These are phyloP conservation scores for Podosphaera xanthii DNA, from an alignment of 2,329 filamentous ascomycete genomes.

Conservation along the genomic window DNA sequence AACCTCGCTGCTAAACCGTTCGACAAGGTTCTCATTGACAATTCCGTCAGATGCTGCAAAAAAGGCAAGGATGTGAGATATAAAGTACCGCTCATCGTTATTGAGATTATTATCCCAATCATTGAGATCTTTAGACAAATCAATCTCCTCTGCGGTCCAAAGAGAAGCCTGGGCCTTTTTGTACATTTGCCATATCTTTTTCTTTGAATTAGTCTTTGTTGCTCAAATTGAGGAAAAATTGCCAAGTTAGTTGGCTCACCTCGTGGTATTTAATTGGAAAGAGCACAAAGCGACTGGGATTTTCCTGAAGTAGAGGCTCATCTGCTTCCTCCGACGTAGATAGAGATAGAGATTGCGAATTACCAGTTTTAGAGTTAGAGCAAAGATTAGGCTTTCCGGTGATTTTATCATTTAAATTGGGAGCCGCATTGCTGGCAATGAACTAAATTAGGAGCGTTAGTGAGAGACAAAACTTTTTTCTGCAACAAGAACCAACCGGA, in stretches of 20 bases:
- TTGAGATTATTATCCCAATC: constrained; percentile 98
- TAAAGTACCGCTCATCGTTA: constrained; percentile 93
- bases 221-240: not conserved
- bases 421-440: no score
- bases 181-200: constrained; percentile 99
- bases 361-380: no score
- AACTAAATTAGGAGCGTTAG: no score
- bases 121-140: constrained; percentile 94
- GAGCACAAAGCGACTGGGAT: constrained; percentile 85
- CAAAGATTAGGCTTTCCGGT: no score
- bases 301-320: constrained; percentile 87
- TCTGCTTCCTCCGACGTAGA: constrained; percentile 50
- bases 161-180: constrained; percentile 99
- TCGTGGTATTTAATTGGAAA: constrained; percentile 99
- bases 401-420: no score
- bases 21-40: constrained; percentile 96
- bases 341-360: constrained; percentile 14
- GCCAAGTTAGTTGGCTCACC: constrained; percentile 32
- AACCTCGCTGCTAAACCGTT: constrained; percentile 92
- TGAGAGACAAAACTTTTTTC: no score
- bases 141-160: constrained; percentile 99
- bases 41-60: constrained; percentile 98
- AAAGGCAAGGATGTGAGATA: constrained; percentile 96
- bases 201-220: not conserved
- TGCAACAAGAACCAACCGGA: no score